A percentile compares a stretch with the other conserved stretches of the same genome.
Evolutionary conservation across 176 grass and related monocot genomes (phyloP).

Genomic region (Eleusine indica): DNA sequence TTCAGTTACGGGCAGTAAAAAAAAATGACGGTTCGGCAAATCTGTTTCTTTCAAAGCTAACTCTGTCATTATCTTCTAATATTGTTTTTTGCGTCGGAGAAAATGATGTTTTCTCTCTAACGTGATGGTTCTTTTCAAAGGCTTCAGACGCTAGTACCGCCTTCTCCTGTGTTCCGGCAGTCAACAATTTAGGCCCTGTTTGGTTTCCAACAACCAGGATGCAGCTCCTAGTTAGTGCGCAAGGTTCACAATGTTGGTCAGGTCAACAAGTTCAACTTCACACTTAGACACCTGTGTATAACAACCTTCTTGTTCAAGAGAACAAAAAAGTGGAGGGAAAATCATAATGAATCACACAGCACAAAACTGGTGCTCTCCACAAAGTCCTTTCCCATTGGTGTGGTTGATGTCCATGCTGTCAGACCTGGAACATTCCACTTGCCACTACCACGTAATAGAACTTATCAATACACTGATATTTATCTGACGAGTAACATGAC

Average conservation of each 20-base stretch:
- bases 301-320: neutral
- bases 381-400: neutral
- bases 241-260: slow-evolving; percentile 8
- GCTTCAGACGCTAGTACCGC: neutral
- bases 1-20: neutral
- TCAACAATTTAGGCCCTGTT: neutral
- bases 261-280: slow-evolving; percentile 3
- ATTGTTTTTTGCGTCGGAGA: neutral
- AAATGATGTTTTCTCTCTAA: neutral
- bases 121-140: too few species aligned
- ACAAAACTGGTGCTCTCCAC: slow-evolving; percentile 37
- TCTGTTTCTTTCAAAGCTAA: too few species aligned
- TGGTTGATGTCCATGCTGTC: slow-evolving; percentile 5
- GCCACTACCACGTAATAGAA: neutral
- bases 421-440: slow-evolving; percentile 30
- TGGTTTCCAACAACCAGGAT: neutral
- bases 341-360: slow-evolving; percentile 23
- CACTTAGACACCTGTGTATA: slow-evolving; percentile 12
- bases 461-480: slow-evolving; percentile 34
- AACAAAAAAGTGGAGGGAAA: neutral
- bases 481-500: neutral
- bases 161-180: neutral
- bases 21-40: neutral
- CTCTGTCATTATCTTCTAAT: neutral
- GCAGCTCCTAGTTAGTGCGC: neutral